These are phyloP conservation scores for Apiotrichum veenhuisii DNA, from an alignment of 1,284 basidiomycete species.

Conservation along the genomic window DNA sequence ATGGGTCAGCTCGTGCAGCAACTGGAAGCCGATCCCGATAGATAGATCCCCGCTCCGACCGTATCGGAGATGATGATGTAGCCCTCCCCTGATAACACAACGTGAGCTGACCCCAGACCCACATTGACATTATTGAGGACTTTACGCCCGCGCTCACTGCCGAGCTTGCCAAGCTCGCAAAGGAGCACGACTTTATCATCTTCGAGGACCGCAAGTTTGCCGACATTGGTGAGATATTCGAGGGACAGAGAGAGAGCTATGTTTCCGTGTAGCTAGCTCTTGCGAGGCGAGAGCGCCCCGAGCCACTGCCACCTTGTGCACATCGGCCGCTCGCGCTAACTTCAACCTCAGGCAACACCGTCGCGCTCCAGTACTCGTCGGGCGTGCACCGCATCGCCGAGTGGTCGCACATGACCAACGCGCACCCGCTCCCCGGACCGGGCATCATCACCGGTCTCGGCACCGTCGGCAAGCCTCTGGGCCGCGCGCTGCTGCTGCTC, in stretches of 20 bases:
- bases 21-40: background rate
- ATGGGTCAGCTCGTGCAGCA: background rate
- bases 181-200: constrained; percentile 88
- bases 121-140: constrained; percentile 93
- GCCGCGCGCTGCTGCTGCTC: constrained; percentile 82
- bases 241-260: too few species aligned
- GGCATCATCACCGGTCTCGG: constrained; percentile 86
- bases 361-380: constrained; percentile 87
- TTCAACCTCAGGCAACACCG: constrained; percentile 78
- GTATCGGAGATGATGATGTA: too few species aligned
- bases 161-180: constrained; percentile 66
- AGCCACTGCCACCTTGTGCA: too few species aligned
- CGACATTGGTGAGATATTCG: constrained; percentile 77
- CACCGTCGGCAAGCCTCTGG: constrained; percentile 76
- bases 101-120: constrained; percentile 62
- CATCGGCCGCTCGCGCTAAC: background rate
- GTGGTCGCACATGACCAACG: constrained; percentile 98
- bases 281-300: too few species aligned
- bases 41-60: too few species aligned
- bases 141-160: constrained; percentile 73
- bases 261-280: too few species aligned
- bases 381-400: constrained; percentile 91
- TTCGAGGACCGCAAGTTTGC: constrained; percentile 99
- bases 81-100: background rate
- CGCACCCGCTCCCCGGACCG: constrained; percentile 90